Percentiles rank a stretch among this genome's conserved stretches.
phyloP scores from a whole-genome alignment of 805 yeast genomes.

The Starmerella riodocensis region DNA sequence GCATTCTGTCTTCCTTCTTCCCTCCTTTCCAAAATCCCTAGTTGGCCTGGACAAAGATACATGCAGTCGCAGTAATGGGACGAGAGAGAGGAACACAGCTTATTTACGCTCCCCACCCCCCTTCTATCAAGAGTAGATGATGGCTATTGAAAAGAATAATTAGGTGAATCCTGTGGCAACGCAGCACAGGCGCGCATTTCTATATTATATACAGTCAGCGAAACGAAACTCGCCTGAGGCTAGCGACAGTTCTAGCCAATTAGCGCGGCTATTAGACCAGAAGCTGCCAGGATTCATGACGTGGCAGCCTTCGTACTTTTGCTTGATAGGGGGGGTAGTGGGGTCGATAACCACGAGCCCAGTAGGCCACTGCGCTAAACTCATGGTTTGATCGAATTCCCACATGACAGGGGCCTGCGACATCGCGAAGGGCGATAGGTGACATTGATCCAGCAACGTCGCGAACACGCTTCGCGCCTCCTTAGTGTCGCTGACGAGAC shows the following conservation, averaged over 20 bases:
- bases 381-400: conserved; percentile 54
- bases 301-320: conserved; percentile 70
- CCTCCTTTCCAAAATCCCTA: conserved; percentile 5
- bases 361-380: conserved; percentile 69
- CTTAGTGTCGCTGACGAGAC: conserved; percentile 20
- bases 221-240: conserved; percentile 36
- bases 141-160: too few species aligned
- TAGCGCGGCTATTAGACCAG: conserved; percentile 34
- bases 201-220: conserved; percentile 5
- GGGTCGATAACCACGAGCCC: conserved; percentile 51
- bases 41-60: conserved; percentile 13
- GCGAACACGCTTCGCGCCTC: conserved; percentile 45
- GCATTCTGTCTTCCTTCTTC: conserved; percentile 63
- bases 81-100: too few species aligned
- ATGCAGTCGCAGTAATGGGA: too few species aligned
- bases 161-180: too few species aligned
- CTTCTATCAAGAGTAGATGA: too few species aligned
- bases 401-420: conserved; percentile 51
- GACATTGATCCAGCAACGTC: conserved; percentile 78
- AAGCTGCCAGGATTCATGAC: conserved; percentile 60
- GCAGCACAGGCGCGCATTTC: too few species aligned
- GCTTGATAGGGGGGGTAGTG: conserved; percentile 55
- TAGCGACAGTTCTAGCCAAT: conserved; percentile 65
- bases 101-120: too few species aligned
- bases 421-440: conserved; percentile 63